These are phyloP conservation scores for Nicotiana otophora DNA, from an alignment of 257 asterid genomes.

Conservation along the genomic window DNA sequence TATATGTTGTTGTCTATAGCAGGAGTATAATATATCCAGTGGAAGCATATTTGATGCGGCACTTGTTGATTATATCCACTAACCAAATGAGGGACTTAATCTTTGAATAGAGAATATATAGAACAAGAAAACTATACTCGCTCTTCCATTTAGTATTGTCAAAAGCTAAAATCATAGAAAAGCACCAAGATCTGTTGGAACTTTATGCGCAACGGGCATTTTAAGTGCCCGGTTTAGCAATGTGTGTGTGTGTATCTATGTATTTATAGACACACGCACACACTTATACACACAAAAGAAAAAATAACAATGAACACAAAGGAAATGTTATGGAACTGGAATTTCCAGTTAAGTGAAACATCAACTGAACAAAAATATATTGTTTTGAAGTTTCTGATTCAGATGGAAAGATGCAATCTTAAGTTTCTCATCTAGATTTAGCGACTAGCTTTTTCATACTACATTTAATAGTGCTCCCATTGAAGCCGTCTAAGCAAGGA, in stretches of 20 bases:
- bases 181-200: background rate
- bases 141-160: background rate
- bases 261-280: too few species aligned
- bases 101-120: background rate
- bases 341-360: background rate
- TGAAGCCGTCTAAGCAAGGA: background rate
- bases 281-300: too few species aligned
- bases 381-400: background rate
- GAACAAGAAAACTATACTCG: background rate
- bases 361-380: background rate
- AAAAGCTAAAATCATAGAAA: background rate
- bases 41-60: background rate
- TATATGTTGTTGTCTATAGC: background rate
- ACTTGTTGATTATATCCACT: background rate
- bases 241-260: too few species aligned
- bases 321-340: background rate
- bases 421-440: background rate
- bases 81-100: background rate
- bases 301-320: background rate
- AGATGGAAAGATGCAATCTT: conserved; percentile 1
- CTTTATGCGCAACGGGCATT: background rate
- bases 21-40: background rate
- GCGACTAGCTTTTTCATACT: background rate
- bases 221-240: background rate
- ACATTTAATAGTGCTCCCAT: background rate